Evolutionary conservation across 768 basidiomycete species (phyloP), one percentile per base, ranked within the genome.

Genomic region (Sutorius australiensis): DNA sequence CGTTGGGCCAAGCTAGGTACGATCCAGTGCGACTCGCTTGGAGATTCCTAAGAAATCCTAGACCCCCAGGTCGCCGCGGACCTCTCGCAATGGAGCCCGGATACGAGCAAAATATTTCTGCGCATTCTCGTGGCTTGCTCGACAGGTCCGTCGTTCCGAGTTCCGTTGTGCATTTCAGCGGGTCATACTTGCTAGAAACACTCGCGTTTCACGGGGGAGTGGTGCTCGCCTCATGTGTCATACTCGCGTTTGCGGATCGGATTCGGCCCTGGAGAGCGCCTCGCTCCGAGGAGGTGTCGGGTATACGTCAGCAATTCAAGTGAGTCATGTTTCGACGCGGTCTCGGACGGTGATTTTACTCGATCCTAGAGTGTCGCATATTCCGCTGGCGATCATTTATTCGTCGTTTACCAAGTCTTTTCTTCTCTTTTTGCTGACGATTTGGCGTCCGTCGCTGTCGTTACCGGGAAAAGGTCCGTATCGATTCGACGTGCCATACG

Each of bases 381-480:
- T 93, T 37, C 84, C 91, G 3, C 75, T 93, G n/a, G 82, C 83
- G 12, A 73, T 92, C 6, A 77, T 92, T 65, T 92, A 92, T 62
- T 90, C 90, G 0, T 93, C 90, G 2, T 69, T 92, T 19, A 89
- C 86, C 6, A 93, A 92, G 63, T 77, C 89, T 16, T 91, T 92
- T 64, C 77, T 93, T 6, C 77, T 93, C n/a, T 83, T 89, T 60
- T 76, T 90, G 4, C 77, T 93, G 24, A 84, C 90, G 1, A 84
- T 92, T 53, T 92, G 90, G 90, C 77, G 79, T 6, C 84, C 87
- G 0, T 75, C 77, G 0, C 42, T 54, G 6, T 59, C 57, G 27
- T 47, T 54, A 10, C 60, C 58, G 17, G 60, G 53, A 44, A 53
- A 61, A 39, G 39, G 54, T 55, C 40, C 59, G 54, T 53, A 64